Evolutionary conservation across 2,329 filamentous ascomycete genomes (phyloP), one percentile per base, ranked within the genome.

Genomic region (Exserohilum turcica): DNA sequence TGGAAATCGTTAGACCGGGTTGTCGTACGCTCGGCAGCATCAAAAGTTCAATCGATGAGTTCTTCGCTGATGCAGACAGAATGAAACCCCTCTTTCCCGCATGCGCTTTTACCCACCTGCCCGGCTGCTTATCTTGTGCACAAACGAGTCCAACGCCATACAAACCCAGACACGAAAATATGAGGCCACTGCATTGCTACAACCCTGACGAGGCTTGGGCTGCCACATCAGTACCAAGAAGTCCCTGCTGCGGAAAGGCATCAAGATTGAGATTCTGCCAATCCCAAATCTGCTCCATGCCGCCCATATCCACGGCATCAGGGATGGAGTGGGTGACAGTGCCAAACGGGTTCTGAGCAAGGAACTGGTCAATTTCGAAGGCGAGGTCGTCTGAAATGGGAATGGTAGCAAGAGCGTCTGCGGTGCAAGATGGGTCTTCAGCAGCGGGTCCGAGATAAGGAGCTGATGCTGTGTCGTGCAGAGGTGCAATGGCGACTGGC

Each of bases 241-340:
- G 33, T 5, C 40, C 42, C n/a, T 43, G 24, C 2, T 61, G 52
- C 9, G 54, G 9, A 19, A 54, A 55, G 2, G 35, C 46, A 27
- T 71, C 63, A 2, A 71, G 53, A 42, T 70, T 66, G 21, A 72
- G 29, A 24, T 63, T 53, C 3, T 67, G 65, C 67, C 68, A 72
- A 36, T 67, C 64, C 66, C 68, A 73, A 0, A 71, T 68, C 12
- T 65, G 61, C 50, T 71, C 69, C 61, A 72, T 63, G 6, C 67
- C 68, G 2, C 67, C 66, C 48, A 72, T 63, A 13, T 73, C 64
- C 1, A 68, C 43, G 5, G 48, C 43, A 2, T 54, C 12, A 3
- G 61, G 38, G 16, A 45, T 48, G 0, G 46, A 37, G 16, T 47
- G 47, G 0, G 46, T 56, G 1, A 55, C 13, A 10, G 42, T 46